Base-by-base conservation (phyloP, 169 alveolate species). In the Pseudocohnilembus persalinus region DNA sequence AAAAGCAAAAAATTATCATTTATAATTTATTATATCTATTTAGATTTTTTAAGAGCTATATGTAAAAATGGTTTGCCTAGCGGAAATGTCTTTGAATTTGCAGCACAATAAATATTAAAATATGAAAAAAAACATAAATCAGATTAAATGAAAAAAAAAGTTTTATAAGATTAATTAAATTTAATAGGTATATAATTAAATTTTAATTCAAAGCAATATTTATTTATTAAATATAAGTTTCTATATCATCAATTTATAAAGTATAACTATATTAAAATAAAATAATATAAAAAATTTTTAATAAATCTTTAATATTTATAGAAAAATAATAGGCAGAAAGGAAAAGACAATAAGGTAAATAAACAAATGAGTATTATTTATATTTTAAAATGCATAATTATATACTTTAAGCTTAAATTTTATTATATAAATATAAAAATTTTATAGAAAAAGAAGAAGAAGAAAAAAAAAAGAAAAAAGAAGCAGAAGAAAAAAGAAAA, bases 31-130 rank as follows among this genome's bases (percentile, higher is more conserved):
- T n/a, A 29, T 1, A 24, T n/a, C 31, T 30, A n/a, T 25, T 4
- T 73, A 90, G 90, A 95, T 85, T 83, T 95, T 83, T 87, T 95
- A 11, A 87, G 87, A 24, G 90, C 93, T 73, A 84, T 95, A 64
- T 95, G 97, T 82, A 92, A 93, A 83, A 93, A 95, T 78, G 97
- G 97, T 26, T 82, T 95, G 32, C 97, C 97, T 32, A 89, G 94
- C 25, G 97, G 97, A 74, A 94, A 95, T 91, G 81, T 95, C 29
- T 95, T 88, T 88, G 97, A 95, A 88, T 95, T 91, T 89, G 91
- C 96, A 29, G 96, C 97, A 16, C 83, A 90, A 77, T 85, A 91
- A 20, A 90, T 92, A n/a, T 89, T 90, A 81, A 92, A 92, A 74
- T 95, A 92, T 88, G 97, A 95, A 83, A 92, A 95, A 90, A 95